phyloP scores from a whole-genome alignment of 2,329 filamentous ascomycete species.

The Lecanicillium sp. region DNA sequence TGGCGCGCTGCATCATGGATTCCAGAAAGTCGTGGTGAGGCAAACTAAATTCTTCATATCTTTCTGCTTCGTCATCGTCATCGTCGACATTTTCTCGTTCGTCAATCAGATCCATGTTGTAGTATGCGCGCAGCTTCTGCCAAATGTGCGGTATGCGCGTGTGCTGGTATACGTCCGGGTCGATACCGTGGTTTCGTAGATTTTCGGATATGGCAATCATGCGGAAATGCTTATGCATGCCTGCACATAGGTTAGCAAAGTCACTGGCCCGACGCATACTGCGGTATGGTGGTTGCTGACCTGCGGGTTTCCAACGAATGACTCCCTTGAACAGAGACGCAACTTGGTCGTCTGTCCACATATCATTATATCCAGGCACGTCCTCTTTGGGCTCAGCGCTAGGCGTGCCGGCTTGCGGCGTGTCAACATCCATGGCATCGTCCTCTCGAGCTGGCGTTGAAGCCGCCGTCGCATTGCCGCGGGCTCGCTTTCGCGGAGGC shows the following conservation, averaged over 20 bases:
- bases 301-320: constrained; percentile 93
- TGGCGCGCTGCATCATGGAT: constrained; percentile 36
- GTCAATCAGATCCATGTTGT: constrained; percentile 79
- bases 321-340: constrained; percentile 88
- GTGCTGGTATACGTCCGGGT: constrained; percentile 63
- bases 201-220: constrained; percentile 81
- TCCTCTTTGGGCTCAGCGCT: constrained; percentile 24
- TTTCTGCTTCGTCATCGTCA: constrained; percentile 45
- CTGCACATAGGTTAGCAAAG: constrained; percentile 38
- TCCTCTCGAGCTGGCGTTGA: constrained; percentile 46
- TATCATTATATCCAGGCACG: constrained; percentile 44
- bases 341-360: constrained; percentile 94
- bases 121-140: constrained; percentile 75
- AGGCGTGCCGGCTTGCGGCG: constrained; percentile 36
- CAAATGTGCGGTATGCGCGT: constrained; percentile 88
- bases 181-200: constrained; percentile 71
- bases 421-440: constrained; percentile 54
- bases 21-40: constrained; percentile 40
- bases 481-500: constrained; percentile 65
- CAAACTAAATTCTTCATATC: constrained; percentile 60
- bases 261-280: too few relatives aligned
- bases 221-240: constrained; percentile 89
- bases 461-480: constrained; percentile 49
- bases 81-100: constrained; percentile 69
- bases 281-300: constrained; percentile 32